These are phyloP conservation scores for Dactylellina sp. DNA, from an alignment of 2,329 filamentous ascomycete species.

Conservation along the genomic window DNA sequence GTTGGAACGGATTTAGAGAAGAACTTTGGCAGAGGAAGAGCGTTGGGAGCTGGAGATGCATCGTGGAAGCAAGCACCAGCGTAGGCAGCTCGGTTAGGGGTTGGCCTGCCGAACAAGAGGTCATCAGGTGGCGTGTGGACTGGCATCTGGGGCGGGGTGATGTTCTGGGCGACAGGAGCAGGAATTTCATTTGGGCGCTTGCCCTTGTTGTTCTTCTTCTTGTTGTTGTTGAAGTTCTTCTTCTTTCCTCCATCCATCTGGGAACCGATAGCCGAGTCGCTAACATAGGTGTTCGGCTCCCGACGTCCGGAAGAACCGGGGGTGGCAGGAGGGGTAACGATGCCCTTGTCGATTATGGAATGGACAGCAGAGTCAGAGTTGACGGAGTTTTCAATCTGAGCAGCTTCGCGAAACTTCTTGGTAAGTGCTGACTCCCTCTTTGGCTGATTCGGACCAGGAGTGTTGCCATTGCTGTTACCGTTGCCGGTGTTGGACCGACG, in stretches of 20 bases:
- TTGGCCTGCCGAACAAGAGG: conserved; percentile 56
- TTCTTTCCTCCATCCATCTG: conserved; percentile 30
- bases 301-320: conserved; percentile 34
- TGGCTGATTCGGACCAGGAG: conserved; percentile 10
- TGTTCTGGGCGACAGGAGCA: conserved; percentile 21
- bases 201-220: conserved; percentile 39
- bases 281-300: conserved; percentile 51
- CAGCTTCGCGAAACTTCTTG: conserved; percentile 51
- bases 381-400: conserved; percentile 33
- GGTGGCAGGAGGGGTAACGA: conserved; percentile 52
- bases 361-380: conserved; percentile 40
- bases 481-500: conserved; percentile 1
- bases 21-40: conserved; percentile 90
- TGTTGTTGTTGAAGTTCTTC: conserved; percentile 44
- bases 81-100: conserved; percentile 72
- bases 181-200: conserved; percentile 28
- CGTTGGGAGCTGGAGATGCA: conserved; percentile 84
- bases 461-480: conserved; percentile 21
- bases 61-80: conserved; percentile 95
- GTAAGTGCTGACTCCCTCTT: conserved; percentile 44
- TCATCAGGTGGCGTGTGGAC: conserved; percentile 46
- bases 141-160: conserved; percentile 43
- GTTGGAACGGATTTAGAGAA: conserved; percentile 80
- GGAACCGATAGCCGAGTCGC: conserved; percentile 46
- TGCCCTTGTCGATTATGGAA: conserved; percentile 42